Conservation (phyloP, 2,329 filamentous ascomycete species). For the Venturia nashicola region DNA sequence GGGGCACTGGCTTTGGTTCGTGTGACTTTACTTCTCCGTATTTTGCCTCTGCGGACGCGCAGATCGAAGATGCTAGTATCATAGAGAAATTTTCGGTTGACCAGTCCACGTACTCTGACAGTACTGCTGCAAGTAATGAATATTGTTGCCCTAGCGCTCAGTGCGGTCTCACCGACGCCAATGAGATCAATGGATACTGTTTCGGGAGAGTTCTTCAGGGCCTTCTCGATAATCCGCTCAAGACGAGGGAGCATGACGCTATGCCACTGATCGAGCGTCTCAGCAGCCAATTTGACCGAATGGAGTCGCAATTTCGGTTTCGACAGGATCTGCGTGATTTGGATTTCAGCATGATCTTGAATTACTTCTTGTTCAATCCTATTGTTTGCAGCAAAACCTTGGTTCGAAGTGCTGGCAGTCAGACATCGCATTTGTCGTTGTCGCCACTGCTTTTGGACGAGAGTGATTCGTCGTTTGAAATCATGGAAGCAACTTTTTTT, state of each 20-base stretch:
- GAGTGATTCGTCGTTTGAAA: conserved; percentile 25
- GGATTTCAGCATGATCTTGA: conserved; percentile 19
- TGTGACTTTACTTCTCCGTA: conserved; percentile 47
- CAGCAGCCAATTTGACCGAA: conserved; percentile 42
- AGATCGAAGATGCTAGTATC: conserved; percentile 52
- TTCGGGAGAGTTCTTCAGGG: conserved; percentile 61
- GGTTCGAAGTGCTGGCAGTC: not conserved
- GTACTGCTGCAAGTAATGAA: conserved; percentile 68
- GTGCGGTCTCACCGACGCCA: conserved; percentile 56
- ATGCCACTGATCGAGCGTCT: conserved; percentile 61
- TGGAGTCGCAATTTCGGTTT: conserved; percentile 27
- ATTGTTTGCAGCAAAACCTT: not conserved
- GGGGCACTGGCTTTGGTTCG: conserved; percentile 14
- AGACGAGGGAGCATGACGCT: conserved; percentile 58
- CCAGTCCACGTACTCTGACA: conserved; percentile 55
- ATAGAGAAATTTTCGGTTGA: conserved; percentile 59
- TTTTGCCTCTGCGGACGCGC: conserved; percentile 59
- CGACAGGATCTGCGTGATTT: conserved; percentile 19
- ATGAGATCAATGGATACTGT: conserved; percentile 69
- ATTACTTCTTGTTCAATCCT: not conserved
- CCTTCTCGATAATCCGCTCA: conserved; percentile 56
- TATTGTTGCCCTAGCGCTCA: conserved; percentile 58
- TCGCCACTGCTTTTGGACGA: conserved; percentile 27
- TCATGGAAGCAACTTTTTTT: conserved; percentile 21
- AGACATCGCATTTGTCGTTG: not conserved